Base-by-base conservation (phyloP, 768 basidiomycete genomes). In the Dacryopinax spathularia region DNA sequence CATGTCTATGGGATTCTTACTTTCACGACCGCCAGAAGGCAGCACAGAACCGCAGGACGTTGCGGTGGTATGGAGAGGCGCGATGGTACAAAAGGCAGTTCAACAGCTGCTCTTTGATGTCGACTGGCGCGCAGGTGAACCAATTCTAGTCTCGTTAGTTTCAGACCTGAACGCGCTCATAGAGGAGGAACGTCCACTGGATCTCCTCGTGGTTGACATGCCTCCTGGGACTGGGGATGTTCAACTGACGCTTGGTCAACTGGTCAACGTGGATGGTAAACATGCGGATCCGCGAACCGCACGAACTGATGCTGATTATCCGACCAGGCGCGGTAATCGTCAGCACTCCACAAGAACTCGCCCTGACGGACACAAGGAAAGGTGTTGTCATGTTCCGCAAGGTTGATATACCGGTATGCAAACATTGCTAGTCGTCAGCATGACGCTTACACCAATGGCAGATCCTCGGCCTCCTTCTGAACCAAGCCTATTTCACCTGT, bases 1-100 rank as follows among this genome's bases (percentile, higher is more conserved):
- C 69, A 97, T 97, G 95, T 96, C 93, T 0, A 96, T 99, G 84
- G 95, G 93, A 1, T 99, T 92, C 72, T 82, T 99, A 13, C 80
- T 98, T 29, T 87, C 89, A 0, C 75, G 77, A 63, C 70, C 78
- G 1, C 67, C 76, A 33, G 78, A 80, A 6, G 76, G 77, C 31
- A 76, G 77, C 41, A 76, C 81, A 1, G 80, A 80, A 62, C 79
- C 79, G 34, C 71, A 75, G 60, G 91, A 94, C 70, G 84, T 85
- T 0, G 86, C 93, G 0, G 80, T 97, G 33, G 90, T 95, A 33
- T 99, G 95, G 95, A 81, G 95, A 27, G 95, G 95, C 1, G 81
- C 96, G 22, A 98, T 97, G 95, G 95, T 97, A 1, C 93, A 95
- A 75, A 97, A 97, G 71, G 93, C 94, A 27, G 91, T 94, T 0